These are phyloP conservation scores for Cryphonectria carpinicola DNA, from an alignment of 2,329 filamentous ascomycete species.

Conservation along the genomic window DNA sequence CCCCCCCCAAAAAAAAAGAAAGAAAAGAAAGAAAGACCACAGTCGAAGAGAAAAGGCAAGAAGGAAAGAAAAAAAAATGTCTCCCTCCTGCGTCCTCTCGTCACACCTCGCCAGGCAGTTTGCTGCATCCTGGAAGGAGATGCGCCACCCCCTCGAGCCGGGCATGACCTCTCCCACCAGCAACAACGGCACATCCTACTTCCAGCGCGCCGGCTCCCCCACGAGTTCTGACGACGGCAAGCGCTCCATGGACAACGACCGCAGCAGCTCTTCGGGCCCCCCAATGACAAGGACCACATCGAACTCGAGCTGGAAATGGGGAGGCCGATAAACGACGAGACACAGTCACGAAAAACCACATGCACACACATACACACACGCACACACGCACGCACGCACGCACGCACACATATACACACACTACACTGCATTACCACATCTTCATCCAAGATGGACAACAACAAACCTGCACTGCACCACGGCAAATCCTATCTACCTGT, in stretches of 20 bases:
- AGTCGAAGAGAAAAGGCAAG: too few species aligned
- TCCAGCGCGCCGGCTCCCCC: slow-evolving; percentile 43
- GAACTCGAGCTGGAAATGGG: slow-evolving; percentile 39
- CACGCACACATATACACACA: background rate
- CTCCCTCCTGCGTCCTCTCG: slow-evolving; percentile 64
- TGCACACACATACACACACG: background rate
- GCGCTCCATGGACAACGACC: slow-evolving; percentile 53
- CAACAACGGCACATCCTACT: slow-evolving; percentile 37
- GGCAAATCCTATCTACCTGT: background rate
- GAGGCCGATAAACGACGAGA: slow-evolving; percentile 18
- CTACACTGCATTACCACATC: background rate
- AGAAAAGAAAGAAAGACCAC: too few species aligned
- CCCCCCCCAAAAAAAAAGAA: background rate
- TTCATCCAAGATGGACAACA: background rate
- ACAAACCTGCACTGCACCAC: background rate
- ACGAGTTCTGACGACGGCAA: slow-evolving; percentile 39
- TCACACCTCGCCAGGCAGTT: slow-evolving; percentile 65
- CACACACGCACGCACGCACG: background rate
- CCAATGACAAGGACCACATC: slow-evolving; percentile 39
- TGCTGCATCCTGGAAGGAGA: slow-evolving; percentile 61
- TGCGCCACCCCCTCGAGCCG: slow-evolving; percentile 42
- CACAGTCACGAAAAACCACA: background rate
- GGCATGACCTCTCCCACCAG: slow-evolving; percentile 34
- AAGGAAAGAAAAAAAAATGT: slow-evolving; percentile 46
- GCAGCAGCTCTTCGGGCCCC: slow-evolving; percentile 34